phyloP scores from a whole-genome alignment of 139 green algal genomes.

The Zygnema circumcarinatum region DNA sequence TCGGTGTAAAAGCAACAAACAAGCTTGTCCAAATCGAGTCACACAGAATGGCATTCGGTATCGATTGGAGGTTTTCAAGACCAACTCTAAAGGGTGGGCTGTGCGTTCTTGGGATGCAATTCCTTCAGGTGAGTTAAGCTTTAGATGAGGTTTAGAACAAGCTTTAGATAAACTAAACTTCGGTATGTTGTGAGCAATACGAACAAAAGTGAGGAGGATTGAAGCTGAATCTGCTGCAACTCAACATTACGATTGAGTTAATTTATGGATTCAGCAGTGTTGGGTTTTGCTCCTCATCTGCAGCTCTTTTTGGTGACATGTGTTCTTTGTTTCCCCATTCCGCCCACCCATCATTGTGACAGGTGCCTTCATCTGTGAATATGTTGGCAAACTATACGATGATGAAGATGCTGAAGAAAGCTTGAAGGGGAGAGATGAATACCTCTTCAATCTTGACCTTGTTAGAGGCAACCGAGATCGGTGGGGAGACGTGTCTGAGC shows the following conservation, averaged over 20 bases:
- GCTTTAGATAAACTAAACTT: too few species aligned
- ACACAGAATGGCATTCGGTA: constrained; percentile 39
- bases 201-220: too few species aligned
- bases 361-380: constrained; percentile 59
- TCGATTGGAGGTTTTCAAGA: constrained; percentile 59
- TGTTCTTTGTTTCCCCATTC: too few species aligned
- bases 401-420: constrained; percentile 43
- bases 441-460: constrained; percentile 59
- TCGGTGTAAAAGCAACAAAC: constrained; percentile 9
- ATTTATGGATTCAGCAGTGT: too few species aligned
- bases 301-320: too few species aligned
- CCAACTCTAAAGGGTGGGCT: constrained; percentile 54
- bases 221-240: too few species aligned
- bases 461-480: constrained; percentile 19
- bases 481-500: constrained; percentile 28
- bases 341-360: too few species aligned
- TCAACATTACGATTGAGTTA: too few species aligned
- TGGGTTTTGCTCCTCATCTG: too few species aligned
- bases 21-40: constrained; percentile 39
- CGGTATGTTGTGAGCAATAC: too few species aligned
- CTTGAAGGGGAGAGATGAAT: constrained; percentile 54
- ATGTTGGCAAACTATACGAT: constrained; percentile 41
- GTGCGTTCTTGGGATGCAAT: constrained; percentile 61
- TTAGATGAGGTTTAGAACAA: too few species aligned
- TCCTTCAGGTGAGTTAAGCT: too few species aligned